Evolutionary conservation across 2,329 filamentous ascomycete genomes (phyloP).

Genomic region (Hypoxylon sp.): DNA sequence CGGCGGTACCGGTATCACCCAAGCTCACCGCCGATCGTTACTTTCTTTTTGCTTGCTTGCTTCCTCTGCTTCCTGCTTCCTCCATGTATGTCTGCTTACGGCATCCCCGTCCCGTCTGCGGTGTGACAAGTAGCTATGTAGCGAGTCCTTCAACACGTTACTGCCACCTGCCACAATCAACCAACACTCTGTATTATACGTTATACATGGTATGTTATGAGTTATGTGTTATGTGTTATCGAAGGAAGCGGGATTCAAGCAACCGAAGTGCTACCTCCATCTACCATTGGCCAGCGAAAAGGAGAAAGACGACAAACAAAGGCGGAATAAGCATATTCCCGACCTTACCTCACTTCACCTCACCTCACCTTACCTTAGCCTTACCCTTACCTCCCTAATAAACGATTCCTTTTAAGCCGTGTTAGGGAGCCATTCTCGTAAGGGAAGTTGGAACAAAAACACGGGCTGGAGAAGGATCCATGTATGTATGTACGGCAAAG

Average conservation of each 20-base stretch:
- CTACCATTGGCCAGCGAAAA: neutral
- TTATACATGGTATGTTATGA: too few relatives aligned
- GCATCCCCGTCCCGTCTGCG: neutral
- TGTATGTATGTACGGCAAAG: neutral
- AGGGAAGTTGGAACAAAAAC: neutral
- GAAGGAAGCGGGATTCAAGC: neutral
- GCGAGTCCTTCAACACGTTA: too few relatives aligned
- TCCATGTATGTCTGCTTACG: neutral
- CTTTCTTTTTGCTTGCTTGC: neutral
- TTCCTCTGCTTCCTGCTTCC: neutral
- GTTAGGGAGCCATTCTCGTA: neutral
- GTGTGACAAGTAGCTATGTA: neutral
- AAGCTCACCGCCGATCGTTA: neutral
- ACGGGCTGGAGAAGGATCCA: neutral
- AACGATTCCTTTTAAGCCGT: neutral
- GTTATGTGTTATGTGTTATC: neutral
- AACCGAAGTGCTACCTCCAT: neutral
- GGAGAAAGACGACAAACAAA: neutral
- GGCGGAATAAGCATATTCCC: neutral
- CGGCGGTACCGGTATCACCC: neutral
- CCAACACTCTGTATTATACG: neutral
- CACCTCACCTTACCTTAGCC: too few relatives aligned
- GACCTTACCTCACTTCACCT: too few relatives aligned
- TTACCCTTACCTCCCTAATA: neutral
- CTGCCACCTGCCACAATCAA: constrained; percentile 1